Evolutionary conservation across 2,329 filamentous ascomycete species (phyloP).

Genomic region (Ophiocordyceps camponoti-leonardi): DNA sequence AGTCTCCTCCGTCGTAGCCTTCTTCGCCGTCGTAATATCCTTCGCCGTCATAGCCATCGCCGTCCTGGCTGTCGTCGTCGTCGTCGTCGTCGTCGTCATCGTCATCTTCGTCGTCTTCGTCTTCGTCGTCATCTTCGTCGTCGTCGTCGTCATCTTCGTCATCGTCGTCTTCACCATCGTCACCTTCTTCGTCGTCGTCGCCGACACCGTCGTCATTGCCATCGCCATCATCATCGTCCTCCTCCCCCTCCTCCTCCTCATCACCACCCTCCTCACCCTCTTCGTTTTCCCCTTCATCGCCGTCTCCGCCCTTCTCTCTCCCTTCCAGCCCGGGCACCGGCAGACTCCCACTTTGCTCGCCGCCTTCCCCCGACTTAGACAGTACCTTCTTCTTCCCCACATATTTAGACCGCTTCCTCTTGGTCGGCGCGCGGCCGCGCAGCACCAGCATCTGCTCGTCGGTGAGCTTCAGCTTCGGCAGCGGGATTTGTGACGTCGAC

Average conservation of each 20-base stretch:
- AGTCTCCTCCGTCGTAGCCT: neutral
- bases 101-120: no score
- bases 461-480: constrained; percentile 17
- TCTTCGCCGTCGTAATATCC: neutral
- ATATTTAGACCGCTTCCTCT: constrained; percentile 19
- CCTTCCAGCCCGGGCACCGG: neutral
- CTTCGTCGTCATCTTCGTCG: constrained; percentile 13
- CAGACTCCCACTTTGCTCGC: neutral
- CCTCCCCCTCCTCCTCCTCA: neutral
- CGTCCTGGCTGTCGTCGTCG: constrained; percentile 7
- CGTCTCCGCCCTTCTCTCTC: constrained; percentile 1
- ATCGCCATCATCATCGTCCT: constrained; percentile 6
- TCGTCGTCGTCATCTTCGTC: neutral
- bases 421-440: constrained; percentile 16
- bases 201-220: constrained; percentile 7
- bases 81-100: no score
- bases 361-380: constrained; percentile 6
- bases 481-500: constrained; percentile 15
- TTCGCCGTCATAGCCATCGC: constrained; percentile 10
- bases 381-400: constrained; percentile 8
- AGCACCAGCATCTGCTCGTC: constrained; percentile 17
- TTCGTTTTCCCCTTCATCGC: constrained; percentile 2
- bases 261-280: neutral
- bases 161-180: neutral
- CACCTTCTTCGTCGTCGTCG: constrained; percentile 1